Conservation (phyloP, 345 rosid genomes). For the Eucalyptus erythrocorys region DNA sequence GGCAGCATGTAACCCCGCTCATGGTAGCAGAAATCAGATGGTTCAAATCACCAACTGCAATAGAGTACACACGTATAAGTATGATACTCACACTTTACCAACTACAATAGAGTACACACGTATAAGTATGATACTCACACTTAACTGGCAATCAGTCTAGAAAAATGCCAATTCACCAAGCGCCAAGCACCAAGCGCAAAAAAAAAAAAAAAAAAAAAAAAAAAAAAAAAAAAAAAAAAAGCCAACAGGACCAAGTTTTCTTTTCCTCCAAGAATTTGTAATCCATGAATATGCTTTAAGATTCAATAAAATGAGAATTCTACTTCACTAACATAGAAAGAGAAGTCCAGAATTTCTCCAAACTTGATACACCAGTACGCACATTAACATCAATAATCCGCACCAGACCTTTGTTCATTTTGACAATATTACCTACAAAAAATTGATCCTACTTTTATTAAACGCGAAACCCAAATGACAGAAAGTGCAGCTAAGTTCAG, state of each 20-base stretch:
- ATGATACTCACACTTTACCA: too few species aligned
- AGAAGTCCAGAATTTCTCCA: neutral
- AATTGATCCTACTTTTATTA: neutral
- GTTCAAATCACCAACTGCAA: too few species aligned
- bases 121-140: too few species aligned
- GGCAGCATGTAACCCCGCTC: too few species aligned
- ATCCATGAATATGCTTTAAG: neutral
- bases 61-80: too few species aligned
- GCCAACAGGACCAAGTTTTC: neutral
- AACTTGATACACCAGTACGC: neutral
- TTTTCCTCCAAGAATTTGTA: neutral
- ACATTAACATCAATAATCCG: neutral
- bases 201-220: too few species aligned
- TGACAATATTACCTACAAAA: neutral
- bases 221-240: neutral
- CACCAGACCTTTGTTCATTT: neutral
- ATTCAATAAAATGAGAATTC: neutral
- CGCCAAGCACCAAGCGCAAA: too few species aligned
- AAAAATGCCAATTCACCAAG: too few species aligned
- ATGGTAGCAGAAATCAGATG: too few species aligned
- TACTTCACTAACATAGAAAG: neutral
- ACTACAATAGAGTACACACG: too few species aligned
- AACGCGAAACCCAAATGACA: neutral
- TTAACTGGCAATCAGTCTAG: too few species aligned
- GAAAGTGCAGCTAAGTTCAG: neutral